phyloP scores from a whole-genome alignment of 305 asterid genomes.

The Fraxinus paxiana region DNA sequence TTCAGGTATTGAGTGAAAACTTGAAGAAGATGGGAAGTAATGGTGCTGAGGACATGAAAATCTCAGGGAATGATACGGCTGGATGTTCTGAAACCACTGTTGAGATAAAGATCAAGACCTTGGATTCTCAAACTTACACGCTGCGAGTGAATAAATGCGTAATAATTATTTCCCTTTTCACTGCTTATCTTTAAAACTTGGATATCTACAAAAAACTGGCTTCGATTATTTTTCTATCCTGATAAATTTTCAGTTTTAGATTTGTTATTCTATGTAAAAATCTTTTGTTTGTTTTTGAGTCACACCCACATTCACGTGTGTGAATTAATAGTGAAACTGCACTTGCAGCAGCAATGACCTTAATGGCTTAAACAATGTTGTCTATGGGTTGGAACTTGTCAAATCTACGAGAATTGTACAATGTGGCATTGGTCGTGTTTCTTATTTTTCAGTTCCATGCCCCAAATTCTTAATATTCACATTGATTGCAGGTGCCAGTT shows the following conservation, averaged over 20 bases:
- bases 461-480: conserved; percentile 20
- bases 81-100: conserved; percentile 75
- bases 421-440: neutral
- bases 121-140: conserved; percentile 82
- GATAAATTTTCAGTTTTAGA: neutral
- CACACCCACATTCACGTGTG: conserved; percentile 25
- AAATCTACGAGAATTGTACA: conserved; percentile 14
- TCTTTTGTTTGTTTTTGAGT: neutral
- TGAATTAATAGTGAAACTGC: conserved; percentile 9
- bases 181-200: conserved; percentile 1
- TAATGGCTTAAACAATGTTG: neutral
- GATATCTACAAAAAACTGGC: conserved; percentile 8
- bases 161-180: conserved; percentile 27
- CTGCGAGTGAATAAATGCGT: conserved; percentile 86
- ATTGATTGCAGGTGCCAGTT: conserved; percentile 70
- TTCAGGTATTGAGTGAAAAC: conserved; percentile 33
- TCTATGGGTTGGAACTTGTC: neutral
- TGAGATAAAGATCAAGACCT: conserved; percentile 90
- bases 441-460: neutral
- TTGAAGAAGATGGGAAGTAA: conserved; percentile 57
- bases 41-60: conserved; percentile 37
- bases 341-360: neutral
- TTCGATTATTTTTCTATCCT: conserved; percentile 11
- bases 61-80: conserved; percentile 41
- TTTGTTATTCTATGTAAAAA: neutral